Evolutionary conservation across 2,329 filamentous ascomycete genomes (phyloP).

Genomic region (Pseudocercospora cruenta): DNA sequence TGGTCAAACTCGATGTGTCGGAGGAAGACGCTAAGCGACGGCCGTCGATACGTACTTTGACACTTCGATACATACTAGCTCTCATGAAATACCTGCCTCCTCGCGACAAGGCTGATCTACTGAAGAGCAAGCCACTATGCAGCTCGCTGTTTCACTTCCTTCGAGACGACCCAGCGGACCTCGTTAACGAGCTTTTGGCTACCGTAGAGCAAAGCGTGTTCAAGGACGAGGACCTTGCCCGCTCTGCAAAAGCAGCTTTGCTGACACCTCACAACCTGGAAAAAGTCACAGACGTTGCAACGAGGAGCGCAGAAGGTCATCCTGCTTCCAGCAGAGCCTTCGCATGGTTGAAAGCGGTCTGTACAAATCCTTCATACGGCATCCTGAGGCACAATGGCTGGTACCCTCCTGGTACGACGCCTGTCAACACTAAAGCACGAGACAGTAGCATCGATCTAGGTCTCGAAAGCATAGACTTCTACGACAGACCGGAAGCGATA

Average conservation of each 20-base stretch:
- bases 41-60: conserved; percentile 80
- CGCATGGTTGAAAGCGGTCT: conserved; percentile 73
- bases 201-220: conserved; percentile 72
- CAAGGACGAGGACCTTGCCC: conserved; percentile 72
- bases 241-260: conserved; percentile 64
- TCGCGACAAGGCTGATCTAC: conserved; percentile 77
- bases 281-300: conserved; percentile 60
- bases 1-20: conserved; percentile 58
- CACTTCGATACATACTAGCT: conserved; percentile 77
- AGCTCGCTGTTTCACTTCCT: conserved; percentile 75
- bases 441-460: conserved; percentile 60
- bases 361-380: conserved; percentile 73
- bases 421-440: conserved; percentile 41
- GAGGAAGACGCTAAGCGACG: conserved; percentile 65
- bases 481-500: conserved; percentile 60
- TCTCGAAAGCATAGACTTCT: conserved; percentile 70
- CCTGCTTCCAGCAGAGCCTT: conserved; percentile 72
- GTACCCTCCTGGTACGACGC: conserved; percentile 67
- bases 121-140: conserved; percentile 73
- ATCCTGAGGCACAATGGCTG: conserved; percentile 79
- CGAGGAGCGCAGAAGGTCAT: conserved; percentile 50
- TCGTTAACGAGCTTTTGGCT: conserved; percentile 75
- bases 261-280: conserved; percentile 46
- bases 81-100: conserved; percentile 77
- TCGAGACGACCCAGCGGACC: conserved; percentile 73